Evolutionary conservation across 768 basidiomycete genomes (phyloP), one percentile per base, ranked within the genome.

Genomic region (Tricholomella constricta): DNA sequence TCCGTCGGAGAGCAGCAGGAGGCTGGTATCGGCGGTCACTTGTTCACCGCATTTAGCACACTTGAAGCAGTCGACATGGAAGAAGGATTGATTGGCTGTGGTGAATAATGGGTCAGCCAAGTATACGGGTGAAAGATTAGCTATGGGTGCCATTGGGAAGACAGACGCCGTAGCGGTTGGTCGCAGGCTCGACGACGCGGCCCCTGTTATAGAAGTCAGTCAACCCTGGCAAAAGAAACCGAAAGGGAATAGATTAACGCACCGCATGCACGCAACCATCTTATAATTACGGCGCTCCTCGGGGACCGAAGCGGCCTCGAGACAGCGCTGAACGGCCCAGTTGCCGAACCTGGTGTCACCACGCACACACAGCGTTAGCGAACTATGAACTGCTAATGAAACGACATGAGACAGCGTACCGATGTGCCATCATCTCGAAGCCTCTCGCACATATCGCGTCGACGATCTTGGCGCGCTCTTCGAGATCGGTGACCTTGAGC

Each of bases 1-100:
- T 20, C 97, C 97, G 71, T 99, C 96, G 27, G 94, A 95, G 45
- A 99, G 84, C 10, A 99, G 78, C 31, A 98, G 81, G n/a, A 99
- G 81, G 72, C 97, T 98, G 22, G 96, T 97, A 71, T 98, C 96
- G 25, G 96, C 94, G 51, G 87, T 95, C 59, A 98, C 95, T 66
- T 89, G 84, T 68, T 94, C 83, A 52, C 81, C 78, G 69, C 96
- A 98, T 74, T 98, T 99, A 34, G 94, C 94, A 66, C 97, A 99
- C 60, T 91, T 93, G 80, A 98, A 98, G 72, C 93, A 94, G 69
- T 91, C 87, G 54, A 93, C 87, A 59, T 94, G 94, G 78, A 96
- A 97, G 69, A 95, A 89, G 40, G 94, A 91, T 78, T 92, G 87
- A 20, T 93, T 97, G 64, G 19, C n/a, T n/a, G n/a, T n/a, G n/a